Evolutionary conservation across 768 basidiomycete genomes (phyloP).

Genomic region (Phylloporus scabripes): DNA sequence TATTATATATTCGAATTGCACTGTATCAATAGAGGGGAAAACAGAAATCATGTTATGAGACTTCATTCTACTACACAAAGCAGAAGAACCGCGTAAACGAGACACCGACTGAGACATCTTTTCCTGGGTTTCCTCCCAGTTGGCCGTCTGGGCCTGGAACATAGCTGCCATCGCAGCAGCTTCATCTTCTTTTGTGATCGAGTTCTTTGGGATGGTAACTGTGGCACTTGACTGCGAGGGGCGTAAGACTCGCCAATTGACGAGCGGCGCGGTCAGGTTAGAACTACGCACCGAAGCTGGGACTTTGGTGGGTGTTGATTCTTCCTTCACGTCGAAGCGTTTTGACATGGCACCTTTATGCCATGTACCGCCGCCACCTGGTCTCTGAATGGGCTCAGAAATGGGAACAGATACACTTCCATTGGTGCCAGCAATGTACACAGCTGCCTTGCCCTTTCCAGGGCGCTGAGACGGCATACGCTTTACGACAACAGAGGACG

Average conservation of each 20-base stretch:
- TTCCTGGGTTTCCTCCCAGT: constrained; percentile 99
- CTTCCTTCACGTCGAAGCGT: constrained; percentile 86
- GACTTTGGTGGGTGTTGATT: constrained; percentile 31
- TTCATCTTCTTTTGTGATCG: constrained; percentile 67
- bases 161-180: constrained; percentile 97
- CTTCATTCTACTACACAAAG: constrained; percentile 57
- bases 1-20: constrained; percentile 62
- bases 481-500: constrained; percentile 90
- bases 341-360: constrained; percentile 77
- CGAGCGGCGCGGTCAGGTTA: constrained; percentile 20
- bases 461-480: constrained; percentile 78
- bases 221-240: constrained; percentile 33
- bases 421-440: constrained; percentile 58
- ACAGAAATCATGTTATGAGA: constrained; percentile 68
- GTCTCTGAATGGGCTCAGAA: constrained; percentile 42
- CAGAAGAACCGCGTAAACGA: constrained; percentile 49
- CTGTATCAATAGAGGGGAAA: constrained; percentile 40
- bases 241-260: constrained; percentile 24
- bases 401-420: constrained; percentile 38
- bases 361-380: constrained; percentile 45
- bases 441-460: constrained; percentile 76
- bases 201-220: constrained; percentile 32
- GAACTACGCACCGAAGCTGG: constrained; percentile 29
- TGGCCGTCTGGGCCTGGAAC: constrained; percentile 89
- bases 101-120: constrained; percentile 98